Percentiles rank a stretch among this genome's conserved stretches.
Evolutionary conservation across 2,329 filamentous ascomycete species (phyloP).

Genomic region (Colletotrichum trifolii): DNA sequence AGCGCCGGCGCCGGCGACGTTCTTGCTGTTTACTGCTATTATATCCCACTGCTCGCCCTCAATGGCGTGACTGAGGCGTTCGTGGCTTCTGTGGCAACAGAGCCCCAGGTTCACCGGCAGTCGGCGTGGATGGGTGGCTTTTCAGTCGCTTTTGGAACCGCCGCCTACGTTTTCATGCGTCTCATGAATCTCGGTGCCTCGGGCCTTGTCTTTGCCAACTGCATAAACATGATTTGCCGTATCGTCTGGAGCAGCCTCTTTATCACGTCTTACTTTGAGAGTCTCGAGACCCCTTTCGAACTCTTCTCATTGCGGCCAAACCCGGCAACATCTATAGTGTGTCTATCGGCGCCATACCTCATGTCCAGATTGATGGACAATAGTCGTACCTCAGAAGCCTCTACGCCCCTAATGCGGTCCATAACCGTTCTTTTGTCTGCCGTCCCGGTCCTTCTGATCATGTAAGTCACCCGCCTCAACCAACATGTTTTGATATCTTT

Average conservation of each 20-base stretch:
- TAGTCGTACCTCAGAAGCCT: slow-evolving; percentile 14
- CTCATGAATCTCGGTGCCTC: slow-evolving; percentile 76
- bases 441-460: slow-evolving; percentile 61
- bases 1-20: slow-evolving; percentile 77
- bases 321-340: slow-evolving; percentile 54
- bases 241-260: slow-evolving; percentile 85
- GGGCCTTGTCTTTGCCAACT: slow-evolving; percentile 88
- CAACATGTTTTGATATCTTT: slow-evolving; percentile 17
- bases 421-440: slow-evolving; percentile 62
- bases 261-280: slow-evolving; percentile 71
- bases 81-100: slow-evolving; percentile 85
- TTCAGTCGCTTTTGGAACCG: slow-evolving; percentile 78
- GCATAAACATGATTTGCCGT: slow-evolving; percentile 87
- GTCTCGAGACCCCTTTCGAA: slow-evolving; percentile 54
- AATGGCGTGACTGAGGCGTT: slow-evolving; percentile 96
- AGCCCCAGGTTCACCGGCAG: slow-evolving; percentile 79
- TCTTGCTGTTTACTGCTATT: slow-evolving; percentile 86
- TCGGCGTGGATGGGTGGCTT: slow-evolving; percentile 87
- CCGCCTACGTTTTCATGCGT: slow-evolving; percentile 81
- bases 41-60: slow-evolving; percentile 89
- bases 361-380: slow-evolving; percentile 44
- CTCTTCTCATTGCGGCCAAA: slow-evolving; percentile 56
- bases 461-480: slow-evolving; percentile 63
- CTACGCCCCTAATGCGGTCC: slow-evolving; percentile 48
- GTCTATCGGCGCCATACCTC: slow-evolving; percentile 55